Conservation (phyloP, 805 yeast species). For the Crinitomyces ghanaensis region DNA sequence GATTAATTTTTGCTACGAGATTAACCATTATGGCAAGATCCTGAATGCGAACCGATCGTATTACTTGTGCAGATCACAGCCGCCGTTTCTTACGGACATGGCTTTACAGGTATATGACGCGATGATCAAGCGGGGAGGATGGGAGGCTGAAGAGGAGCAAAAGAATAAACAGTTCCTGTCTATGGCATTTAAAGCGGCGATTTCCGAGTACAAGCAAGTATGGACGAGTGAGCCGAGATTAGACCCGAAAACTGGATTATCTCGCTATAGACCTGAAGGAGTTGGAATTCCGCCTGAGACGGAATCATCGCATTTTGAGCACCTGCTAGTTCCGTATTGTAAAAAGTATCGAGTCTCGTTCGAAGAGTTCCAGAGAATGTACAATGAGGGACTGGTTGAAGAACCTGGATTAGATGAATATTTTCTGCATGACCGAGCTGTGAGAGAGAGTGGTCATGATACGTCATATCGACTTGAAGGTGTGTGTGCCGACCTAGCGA, state of each 20-base stretch:
- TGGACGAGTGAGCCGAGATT: conserved; percentile 71
- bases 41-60: conserved; percentile 90
- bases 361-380: conserved; percentile 55
- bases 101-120: conserved; percentile 55
- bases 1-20: conserved; percentile 83
- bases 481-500: conserved; percentile 77
- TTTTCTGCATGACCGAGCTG: conserved; percentile 85
- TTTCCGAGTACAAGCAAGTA: conserved; percentile 69
- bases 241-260: conserved; percentile 64
- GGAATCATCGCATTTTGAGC: conserved; percentile 75
- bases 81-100: conserved; percentile 95
- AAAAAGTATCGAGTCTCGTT: conserved; percentile 45
- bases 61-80: conserved; percentile 86
- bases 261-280: conserved; percentile 86
- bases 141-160: conserved; percentile 32
- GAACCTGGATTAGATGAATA: conserved; percentile 85
- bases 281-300: conserved; percentile 95
- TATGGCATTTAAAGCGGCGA: conserved; percentile 64
- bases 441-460: conserved; percentile 94
- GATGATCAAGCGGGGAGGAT: conserved; percentile 25
- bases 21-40: conserved; percentile 81
- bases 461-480: conserved; percentile 87
- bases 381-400: conserved; percentile 50
- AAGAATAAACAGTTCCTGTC: conserved; percentile 38
- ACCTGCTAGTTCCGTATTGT: conserved; percentile 57